Conservation (phyloP, 176 grass and related monocot genomes). For the Oryza officinalis region DNA sequence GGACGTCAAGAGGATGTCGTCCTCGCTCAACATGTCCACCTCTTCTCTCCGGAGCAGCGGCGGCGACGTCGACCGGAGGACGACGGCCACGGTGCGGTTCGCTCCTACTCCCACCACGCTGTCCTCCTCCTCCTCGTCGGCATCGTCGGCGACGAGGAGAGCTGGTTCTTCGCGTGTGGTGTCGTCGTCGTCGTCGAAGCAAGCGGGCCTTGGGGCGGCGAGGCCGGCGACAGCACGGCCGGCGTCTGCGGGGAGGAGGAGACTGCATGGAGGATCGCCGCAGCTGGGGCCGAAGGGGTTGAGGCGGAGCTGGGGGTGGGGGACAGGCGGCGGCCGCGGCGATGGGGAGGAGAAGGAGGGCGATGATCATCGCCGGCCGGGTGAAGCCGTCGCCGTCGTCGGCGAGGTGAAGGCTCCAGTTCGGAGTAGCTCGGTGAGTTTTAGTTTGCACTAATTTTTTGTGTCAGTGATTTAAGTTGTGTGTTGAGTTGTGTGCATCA, state of each 20-base stretch:
- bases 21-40: constrained; percentile 39
- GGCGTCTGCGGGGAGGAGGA: background rate
- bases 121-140: background rate
- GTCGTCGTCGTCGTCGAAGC: background rate
- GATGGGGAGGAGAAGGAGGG: constrained; percentile 4
- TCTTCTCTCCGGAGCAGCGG: constrained; percentile 36
- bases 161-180: background rate
- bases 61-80: constrained; percentile 13
- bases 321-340: background rate
- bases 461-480: no score
- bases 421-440: constrained; percentile 47
- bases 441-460: background rate
- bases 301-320: constrained; percentile 42
- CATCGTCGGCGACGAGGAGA: background rate
- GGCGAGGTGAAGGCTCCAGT: background rate
- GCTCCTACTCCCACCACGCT: background rate
- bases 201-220: background rate
- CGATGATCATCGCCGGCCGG: background rate
- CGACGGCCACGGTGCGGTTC: constrained; percentile 28
- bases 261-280: background rate
- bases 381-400: background rate
- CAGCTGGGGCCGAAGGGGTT: constrained; percentile 7
- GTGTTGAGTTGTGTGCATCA: no score
- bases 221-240: constrained; percentile 31
- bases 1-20: constrained; percentile 34